Conservation (phyloP, 192 early-diverging fungal genomes). For the Phlyctochytrium bullatum region DNA sequence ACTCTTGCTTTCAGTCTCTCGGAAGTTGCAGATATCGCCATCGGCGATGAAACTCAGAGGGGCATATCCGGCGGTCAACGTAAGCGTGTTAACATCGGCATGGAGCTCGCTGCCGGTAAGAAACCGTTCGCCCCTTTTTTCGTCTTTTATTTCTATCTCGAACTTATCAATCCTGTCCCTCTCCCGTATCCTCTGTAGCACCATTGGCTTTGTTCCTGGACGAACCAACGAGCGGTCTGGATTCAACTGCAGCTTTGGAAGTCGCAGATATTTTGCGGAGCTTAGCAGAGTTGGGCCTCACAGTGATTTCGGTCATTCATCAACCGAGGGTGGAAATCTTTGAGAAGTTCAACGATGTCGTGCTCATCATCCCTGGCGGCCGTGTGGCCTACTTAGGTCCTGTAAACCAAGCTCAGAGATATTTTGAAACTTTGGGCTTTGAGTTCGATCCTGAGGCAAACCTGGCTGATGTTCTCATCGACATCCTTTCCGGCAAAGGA, state of each 20-base stretch:
- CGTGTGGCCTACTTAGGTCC: constrained; percentile 44
- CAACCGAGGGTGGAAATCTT: constrained; percentile 64
- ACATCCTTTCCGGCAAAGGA: constrained; percentile 38
- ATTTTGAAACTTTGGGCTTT: constrained; percentile 37
- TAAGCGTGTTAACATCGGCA: constrained; percentile 75
- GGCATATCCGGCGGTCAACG: constrained; percentile 70
- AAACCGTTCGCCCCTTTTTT: constrained; percentile 9
- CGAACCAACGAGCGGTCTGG: constrained; percentile 68
- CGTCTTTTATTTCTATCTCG: background rate
- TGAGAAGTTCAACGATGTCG: constrained; percentile 57
- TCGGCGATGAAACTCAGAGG: constrained; percentile 69
- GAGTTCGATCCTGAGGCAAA: constrained; percentile 26
- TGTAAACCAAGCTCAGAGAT: constrained; percentile 8
- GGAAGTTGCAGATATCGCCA: constrained; percentile 30
- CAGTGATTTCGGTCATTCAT: constrained; percentile 76
- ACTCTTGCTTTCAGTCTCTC: constrained; percentile 9
- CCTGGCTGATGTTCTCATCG: constrained; percentile 43
- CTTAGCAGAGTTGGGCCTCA: constrained; percentile 44
- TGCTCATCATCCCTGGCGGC: constrained; percentile 65
- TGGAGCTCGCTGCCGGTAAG: constrained; percentile 50
- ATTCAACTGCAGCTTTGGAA: constrained; percentile 59
- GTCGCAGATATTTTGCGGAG: constrained; percentile 52
- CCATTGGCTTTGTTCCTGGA: constrained; percentile 64
- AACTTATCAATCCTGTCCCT: constrained; percentile 12
- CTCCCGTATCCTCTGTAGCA: constrained; percentile 38